Conservation (phyloP, 2,329 filamentous ascomycete genomes). For the Elsinoe fawcettii region DNA sequence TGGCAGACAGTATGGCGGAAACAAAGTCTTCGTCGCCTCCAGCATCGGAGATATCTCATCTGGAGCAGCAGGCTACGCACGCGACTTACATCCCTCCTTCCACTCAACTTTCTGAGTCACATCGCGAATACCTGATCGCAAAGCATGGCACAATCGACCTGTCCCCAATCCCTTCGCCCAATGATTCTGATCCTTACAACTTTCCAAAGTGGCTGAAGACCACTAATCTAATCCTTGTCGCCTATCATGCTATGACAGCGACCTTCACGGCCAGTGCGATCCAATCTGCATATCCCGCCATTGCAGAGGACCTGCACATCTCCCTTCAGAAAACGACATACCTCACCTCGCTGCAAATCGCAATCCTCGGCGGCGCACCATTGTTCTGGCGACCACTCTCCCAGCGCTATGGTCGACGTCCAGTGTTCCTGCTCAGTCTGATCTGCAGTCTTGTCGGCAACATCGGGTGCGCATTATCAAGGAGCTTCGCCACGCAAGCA, state of each 20-base stretch:
- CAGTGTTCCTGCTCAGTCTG: conserved; percentile 45
- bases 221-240: conserved; percentile 46
- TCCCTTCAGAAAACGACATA: conserved; percentile 44
- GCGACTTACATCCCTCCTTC: conserved; percentile 24
- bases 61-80: conserved; percentile 17
- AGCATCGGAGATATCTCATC: background rate
- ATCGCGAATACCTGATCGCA: conserved; percentile 44
- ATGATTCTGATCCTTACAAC: conserved; percentile 49
- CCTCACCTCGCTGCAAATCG: conserved; percentile 47
- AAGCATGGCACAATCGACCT: conserved; percentile 49
- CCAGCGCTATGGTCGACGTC: conserved; percentile 46
- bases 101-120: conserved; percentile 35
- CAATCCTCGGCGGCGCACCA: conserved; percentile 46
- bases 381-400: conserved; percentile 52
- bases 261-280: conserved; percentile 48
- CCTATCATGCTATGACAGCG: conserved; percentile 43
- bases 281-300: conserved; percentile 46
- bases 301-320: conserved; percentile 44
- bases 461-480: conserved; percentile 45
- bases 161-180: conserved; percentile 45
- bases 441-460: conserved; percentile 42
- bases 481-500: conserved; percentile 42
- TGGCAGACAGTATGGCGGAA: background rate
- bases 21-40: background rate
- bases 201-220: conserved; percentile 50